A percentile compares a stretch with the other conserved stretches of the same genome.
Evolutionary conservation across 768 basidiomycete genomes (phyloP).

Genomic region (Collybia sp.): DNA sequence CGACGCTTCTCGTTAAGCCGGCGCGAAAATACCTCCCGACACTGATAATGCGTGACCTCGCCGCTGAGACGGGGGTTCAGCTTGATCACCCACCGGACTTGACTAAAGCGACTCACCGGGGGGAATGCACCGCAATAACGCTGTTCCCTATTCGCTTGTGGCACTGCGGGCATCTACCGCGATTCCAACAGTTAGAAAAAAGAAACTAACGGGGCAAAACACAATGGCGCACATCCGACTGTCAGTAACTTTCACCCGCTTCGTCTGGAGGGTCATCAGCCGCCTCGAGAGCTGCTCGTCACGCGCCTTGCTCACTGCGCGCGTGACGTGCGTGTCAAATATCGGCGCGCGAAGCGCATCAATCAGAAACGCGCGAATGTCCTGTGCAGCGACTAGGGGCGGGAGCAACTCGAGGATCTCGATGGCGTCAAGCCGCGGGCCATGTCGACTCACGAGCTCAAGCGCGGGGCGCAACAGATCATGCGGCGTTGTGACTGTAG

Average conservation of each 20-base stretch:
- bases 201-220: constrained; percentile 8
- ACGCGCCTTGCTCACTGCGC: constrained; percentile 67
- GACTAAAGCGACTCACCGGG: constrained; percentile 49
- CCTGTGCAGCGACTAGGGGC: constrained; percentile 80
- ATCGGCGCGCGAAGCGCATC: constrained; percentile 63
- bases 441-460: constrained; percentile 82
- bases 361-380: constrained; percentile 74
- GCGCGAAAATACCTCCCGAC: constrained; percentile 77
- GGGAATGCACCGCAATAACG: constrained; percentile 91
- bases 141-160: constrained; percentile 91
- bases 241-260: constrained; percentile 86
- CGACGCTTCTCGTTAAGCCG: constrained; percentile 39
- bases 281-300: constrained; percentile 71
- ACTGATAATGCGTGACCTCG: constrained; percentile 96
- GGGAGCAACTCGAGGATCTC: constrained; percentile 86
- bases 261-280: constrained; percentile 73
- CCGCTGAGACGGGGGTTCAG: constrained; percentile 49
- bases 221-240: constrained; percentile 90
- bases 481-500: constrained; percentile 42
- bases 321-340: constrained; percentile 66
- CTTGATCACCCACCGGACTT: neutral
- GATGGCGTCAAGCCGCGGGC: constrained; percentile 73
- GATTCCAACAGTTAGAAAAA: constrained; percentile 4
- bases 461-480: constrained; percentile 79
- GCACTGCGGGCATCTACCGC: constrained; percentile 87